Percentiles rank a stretch among this genome's conserved stretches.
Evolutionary conservation across 768 basidiomycete genomes (phyloP).

Genomic region (Mycena epipterygia): DNA sequence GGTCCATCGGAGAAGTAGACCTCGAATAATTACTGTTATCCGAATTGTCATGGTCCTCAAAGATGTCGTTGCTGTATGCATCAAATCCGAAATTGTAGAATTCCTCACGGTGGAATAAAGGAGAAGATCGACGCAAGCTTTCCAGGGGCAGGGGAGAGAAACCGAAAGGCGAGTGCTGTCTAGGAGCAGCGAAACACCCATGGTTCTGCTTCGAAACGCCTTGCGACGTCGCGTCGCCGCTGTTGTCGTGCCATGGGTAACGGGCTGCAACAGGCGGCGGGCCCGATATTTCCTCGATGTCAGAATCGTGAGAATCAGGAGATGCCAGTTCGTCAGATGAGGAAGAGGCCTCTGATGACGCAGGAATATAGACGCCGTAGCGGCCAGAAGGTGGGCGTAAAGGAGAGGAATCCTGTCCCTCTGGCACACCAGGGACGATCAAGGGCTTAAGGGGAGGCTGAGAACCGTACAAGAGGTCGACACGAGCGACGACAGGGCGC

Average conservation of each 20-base stretch:
- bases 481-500: slow-evolving; percentile 70
- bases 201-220: slow-evolving; percentile 6
- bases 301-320: slow-evolving; percentile 60
- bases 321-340: slow-evolving; percentile 54
- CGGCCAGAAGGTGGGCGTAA: slow-evolving; percentile 55
- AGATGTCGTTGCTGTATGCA: slow-evolving; percentile 32
- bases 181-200: slow-evolving; percentile 1
- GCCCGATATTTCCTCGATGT: slow-evolving; percentile 66
- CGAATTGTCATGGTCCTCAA: slow-evolving; percentile 32
- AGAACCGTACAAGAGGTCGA: slow-evolving; percentile 64
- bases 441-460: slow-evolving; percentile 42
- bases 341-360: slow-evolving; percentile 58
- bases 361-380: slow-evolving; percentile 67
- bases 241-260: slow-evolving; percentile 27
- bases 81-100: slow-evolving; percentile 28
- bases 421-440: slow-evolving; percentile 42
- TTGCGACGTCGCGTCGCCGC: slow-evolving; percentile 39
- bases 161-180: slow-evolving; percentile 16
- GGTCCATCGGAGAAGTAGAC: slow-evolving; percentile 35
- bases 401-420: background rate
- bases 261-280: slow-evolving; percentile 22
- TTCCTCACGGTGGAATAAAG: slow-evolving; percentile 1
- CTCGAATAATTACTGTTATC: slow-evolving; percentile 25
- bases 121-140: no score
- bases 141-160: slow-evolving; percentile 10